Evolutionary conservation across 768 basidiomycete species (phyloP).

Genomic region (Suillus placidus): DNA sequence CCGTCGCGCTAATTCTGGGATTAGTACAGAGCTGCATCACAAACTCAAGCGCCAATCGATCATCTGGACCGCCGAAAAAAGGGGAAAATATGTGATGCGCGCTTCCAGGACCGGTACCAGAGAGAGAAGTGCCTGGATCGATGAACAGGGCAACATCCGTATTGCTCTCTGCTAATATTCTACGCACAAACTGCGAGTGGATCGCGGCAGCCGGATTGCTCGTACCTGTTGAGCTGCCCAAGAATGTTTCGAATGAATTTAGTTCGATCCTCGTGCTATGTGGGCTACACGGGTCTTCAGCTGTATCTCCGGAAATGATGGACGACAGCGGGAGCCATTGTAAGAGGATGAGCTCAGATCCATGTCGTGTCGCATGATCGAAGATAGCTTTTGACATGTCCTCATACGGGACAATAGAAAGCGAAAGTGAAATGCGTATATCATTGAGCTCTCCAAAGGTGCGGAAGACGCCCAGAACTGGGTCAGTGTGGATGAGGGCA

Average conservation of each 20-base stretch:
- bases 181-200: slow-evolving; percentile 84
- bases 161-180: slow-evolving; percentile 71
- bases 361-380: slow-evolving; percentile 55
- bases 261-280: slow-evolving; percentile 26
- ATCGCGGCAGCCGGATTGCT: slow-evolving; percentile 56
- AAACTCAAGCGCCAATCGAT: slow-evolving; percentile 83
- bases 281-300: slow-evolving; percentile 26
- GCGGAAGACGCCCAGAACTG: slow-evolving; percentile 70
- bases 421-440: slow-evolving; percentile 63
- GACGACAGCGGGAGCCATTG: slow-evolving; percentile 72
- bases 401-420: slow-evolving; percentile 73
- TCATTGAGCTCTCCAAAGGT: slow-evolving; percentile 77
- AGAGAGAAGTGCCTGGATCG: slow-evolving; percentile 50
- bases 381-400: slow-evolving; percentile 71
- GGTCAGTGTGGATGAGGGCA: slow-evolving; percentile 66
- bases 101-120: slow-evolving; percentile 28
- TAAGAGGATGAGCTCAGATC: slow-evolving; percentile 75
- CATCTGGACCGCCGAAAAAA: slow-evolving; percentile 95
- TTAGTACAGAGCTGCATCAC: slow-evolving; percentile 78
- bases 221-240: slow-evolving; percentile 50
- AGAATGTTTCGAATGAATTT: slow-evolving; percentile 81
- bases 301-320: slow-evolving; percentile 26
- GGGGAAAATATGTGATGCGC: slow-evolving; percentile 76
- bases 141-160: slow-evolving; percentile 85
- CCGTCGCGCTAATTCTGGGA: slow-evolving; percentile 65